These are phyloP conservation scores for Wickerhamiella cacticola DNA, from an alignment of 805 yeast species.

Conservation along the genomic window DNA sequence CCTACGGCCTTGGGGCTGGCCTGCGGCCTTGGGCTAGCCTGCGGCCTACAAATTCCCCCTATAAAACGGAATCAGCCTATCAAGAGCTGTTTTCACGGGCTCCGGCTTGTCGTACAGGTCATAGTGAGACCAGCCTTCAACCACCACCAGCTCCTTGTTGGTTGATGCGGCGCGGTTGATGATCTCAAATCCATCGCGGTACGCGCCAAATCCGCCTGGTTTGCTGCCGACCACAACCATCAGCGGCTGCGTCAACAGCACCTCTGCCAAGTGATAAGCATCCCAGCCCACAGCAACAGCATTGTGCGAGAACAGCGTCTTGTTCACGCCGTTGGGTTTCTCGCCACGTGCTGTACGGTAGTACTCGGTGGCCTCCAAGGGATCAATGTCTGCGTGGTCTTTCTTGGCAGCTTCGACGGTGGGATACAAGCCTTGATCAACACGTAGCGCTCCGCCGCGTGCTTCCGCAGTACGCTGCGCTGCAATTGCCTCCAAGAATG, in stretches of 20 bases:
- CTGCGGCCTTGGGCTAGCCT: no score
- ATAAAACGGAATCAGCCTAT: not conserved
- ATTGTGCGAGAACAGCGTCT: not conserved
- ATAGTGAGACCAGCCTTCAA: conserved; percentile 12
- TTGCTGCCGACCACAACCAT: conserved; percentile 13
- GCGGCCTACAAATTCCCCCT: no score
- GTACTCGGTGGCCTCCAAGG: conserved; percentile 17
- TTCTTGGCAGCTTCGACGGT: conserved; percentile 1
- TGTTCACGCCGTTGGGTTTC: no score
- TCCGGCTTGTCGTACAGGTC: conserved; percentile 14
- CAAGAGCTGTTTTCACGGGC: not conserved
- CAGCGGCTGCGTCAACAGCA: conserved; percentile 14
- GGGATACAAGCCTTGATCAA: not conserved
- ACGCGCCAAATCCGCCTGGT: conserved; percentile 2
- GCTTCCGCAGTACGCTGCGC: conserved; percentile 5
- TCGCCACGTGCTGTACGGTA: conserved; percentile 14
- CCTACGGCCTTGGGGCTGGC: no score
- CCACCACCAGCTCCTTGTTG: conserved; percentile 3
- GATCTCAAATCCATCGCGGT: not conserved
- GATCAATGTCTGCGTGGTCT: conserved; percentile 6
- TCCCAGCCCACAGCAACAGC: conserved; percentile 8
- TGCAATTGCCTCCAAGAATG: no score
- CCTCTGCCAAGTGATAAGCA: conserved; percentile 10
- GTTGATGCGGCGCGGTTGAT: not conserved
- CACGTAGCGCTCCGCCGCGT: not conserved